A percentile compares a stretch with the other conserved stretches of the same genome.
Conservation (phyloP, 257 asterid genomes). For the Solanum medicagineum region DNA sequence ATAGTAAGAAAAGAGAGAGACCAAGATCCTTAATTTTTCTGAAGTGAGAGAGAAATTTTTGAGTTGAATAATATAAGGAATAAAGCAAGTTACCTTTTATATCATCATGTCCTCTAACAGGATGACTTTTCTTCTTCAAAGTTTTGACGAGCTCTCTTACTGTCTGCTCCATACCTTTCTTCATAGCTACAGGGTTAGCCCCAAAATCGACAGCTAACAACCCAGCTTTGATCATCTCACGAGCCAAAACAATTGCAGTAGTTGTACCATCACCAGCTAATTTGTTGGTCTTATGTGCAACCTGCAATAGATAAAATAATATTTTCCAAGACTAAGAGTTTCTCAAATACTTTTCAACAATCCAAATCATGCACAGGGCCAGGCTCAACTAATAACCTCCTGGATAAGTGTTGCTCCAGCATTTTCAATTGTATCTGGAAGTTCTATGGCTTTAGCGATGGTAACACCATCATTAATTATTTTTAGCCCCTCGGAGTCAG, state of each 20-base stretch:
- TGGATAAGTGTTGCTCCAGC: constrained; percentile 69
- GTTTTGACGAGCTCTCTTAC: constrained; percentile 41
- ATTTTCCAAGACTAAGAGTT: neutral
- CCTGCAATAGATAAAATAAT: constrained; percentile 24
- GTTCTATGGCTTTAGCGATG: constrained; percentile 87
- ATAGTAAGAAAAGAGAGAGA: neutral
- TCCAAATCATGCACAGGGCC: neutral
- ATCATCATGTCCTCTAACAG: constrained; percentile 56
- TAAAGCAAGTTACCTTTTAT: constrained; percentile 43
- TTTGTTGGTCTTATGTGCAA: constrained; percentile 71
- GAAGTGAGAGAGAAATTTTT: neutral
- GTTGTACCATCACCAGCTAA: constrained; percentile 95
- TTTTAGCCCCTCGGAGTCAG: constrained; percentile 51
- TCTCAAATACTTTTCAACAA: neutral
- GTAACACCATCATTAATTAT: constrained; percentile 92
- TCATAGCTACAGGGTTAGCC: constrained; percentile 70
- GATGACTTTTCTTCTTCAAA: constrained; percentile 50
- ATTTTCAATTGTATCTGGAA: constrained; percentile 81
- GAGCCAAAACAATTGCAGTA: constrained; percentile 84
- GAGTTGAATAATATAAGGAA: neutral
- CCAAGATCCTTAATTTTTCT: neutral
- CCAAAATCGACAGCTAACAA: constrained; percentile 74
- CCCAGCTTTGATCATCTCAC: constrained; percentile 77
- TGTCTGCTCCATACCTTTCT: constrained; percentile 81
- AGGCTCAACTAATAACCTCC: constrained; percentile 38